These are phyloP conservation scores for Trichoderma orchidacearum DNA, from an alignment of 495 filamentous ascomycete species.

Conservation along the genomic window DNA sequence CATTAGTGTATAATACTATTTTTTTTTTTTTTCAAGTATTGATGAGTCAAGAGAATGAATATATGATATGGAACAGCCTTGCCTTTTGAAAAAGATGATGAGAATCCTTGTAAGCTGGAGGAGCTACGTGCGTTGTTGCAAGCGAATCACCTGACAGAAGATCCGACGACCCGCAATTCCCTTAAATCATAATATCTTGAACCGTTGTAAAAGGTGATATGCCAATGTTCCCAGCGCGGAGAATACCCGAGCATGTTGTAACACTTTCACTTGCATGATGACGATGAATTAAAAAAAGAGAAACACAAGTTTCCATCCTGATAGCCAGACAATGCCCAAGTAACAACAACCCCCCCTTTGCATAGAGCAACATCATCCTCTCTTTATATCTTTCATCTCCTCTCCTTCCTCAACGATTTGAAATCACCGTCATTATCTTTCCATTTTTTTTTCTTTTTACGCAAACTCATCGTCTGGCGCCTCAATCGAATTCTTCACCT, in stretches of 20 bases:
- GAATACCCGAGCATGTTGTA: background rate
- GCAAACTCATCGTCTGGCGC: slow-evolving; percentile 49
- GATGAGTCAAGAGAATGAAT: background rate
- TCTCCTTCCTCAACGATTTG: background rate
- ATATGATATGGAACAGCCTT: background rate
- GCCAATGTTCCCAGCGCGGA: slow-evolving; percentile 2
- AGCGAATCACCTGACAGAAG: too few relatives aligned
- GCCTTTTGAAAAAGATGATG: too few relatives aligned
- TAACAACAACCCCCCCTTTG: background rate
- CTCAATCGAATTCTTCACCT: slow-evolving; percentile 72
- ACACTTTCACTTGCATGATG: background rate
- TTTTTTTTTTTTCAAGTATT: background rate
- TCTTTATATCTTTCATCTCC: background rate
- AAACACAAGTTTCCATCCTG: background rate
- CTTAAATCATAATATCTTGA: too few relatives aligned
- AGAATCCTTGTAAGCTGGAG: too few relatives aligned
- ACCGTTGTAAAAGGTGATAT: background rate
- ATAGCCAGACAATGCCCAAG: background rate
- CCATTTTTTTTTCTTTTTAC: slow-evolving; percentile 5
- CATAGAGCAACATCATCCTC: background rate
- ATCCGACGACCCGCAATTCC: too few relatives aligned
- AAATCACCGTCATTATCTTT: background rate
- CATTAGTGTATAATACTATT: background rate
- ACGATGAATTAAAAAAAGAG: background rate
- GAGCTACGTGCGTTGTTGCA: too few relatives aligned